Base-by-base conservation (phyloP, 2,329 filamentous ascomycete species). In the Venturia effusa region DNA sequence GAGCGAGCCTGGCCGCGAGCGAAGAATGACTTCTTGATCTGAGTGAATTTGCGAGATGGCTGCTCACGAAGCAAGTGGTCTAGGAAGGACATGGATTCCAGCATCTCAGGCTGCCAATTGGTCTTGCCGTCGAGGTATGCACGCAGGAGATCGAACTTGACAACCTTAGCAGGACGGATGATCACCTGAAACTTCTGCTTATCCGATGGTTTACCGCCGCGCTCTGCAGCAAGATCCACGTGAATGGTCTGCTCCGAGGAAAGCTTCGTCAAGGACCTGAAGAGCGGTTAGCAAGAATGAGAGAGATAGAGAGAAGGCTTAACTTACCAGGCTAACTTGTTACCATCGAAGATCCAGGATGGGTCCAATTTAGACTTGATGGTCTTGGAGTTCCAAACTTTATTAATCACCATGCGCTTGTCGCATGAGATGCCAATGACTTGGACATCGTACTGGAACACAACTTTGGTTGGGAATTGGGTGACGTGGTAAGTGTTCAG, bases 11-110 rank as follows among this genome's bases (percentile, higher is more conserved):
- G 27, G 1, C 81, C 81, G 1, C 77, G 76, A 45, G 84, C 78
- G 75, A 95, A 97, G 72, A 96, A 96, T 8, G 87, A 90, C 15
- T 92, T 85, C 74, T 91, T 93, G 74, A 97, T 88, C 0, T 85
- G 76, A 0, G 87, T 79, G 69, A 90, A 85, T 1, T 80, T 76
- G 69, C 85, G 77, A 0, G 87, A 87, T 0, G 94, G 91, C n/a
- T 78, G 81, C 73, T 96, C 86, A 4, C 94, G 89, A 64, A 99
- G 80, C 8, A 93, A 79, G 71, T 99, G 94, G 67, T 99, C 94
- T 4, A 97, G 79, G 71, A 97, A 97, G 72, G 89, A 96, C 74
- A 97, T 84, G 17, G 89, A 87, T 70, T 94, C 89, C 8, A 43
- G 83, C 84, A 70, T 88, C 83, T 73, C 88, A 88, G 1, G 67